These are phyloP conservation scores for Candida schatavii DNA, from an alignment of 805 yeast species.

Conservation along the genomic window DNA sequence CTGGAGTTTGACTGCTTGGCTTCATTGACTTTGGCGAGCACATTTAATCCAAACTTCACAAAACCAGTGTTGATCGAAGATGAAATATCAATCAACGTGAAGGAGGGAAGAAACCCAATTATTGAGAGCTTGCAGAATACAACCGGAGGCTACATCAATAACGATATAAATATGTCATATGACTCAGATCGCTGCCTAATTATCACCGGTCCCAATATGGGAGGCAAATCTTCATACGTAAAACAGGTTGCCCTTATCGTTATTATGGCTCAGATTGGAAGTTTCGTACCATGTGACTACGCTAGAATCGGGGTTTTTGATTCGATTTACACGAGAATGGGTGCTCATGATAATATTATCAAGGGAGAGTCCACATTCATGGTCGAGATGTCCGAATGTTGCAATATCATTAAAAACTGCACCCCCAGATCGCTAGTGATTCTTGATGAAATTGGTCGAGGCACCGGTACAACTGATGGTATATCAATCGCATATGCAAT, in stretches of 20 bases:
- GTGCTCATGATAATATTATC: slow-evolving; percentile 76
- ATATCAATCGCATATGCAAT: slow-evolving; percentile 77
- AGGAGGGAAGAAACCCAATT: slow-evolving; percentile 64
- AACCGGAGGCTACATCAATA: slow-evolving; percentile 54
- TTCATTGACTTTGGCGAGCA: slow-evolving; percentile 62
- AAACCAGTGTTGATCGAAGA: slow-evolving; percentile 51
- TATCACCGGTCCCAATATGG: slow-evolving; percentile 87
- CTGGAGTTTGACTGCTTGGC: slow-evolving; percentile 64
- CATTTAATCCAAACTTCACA: slow-evolving; percentile 38
- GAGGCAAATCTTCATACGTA: slow-evolving; percentile 79
- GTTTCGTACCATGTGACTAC: slow-evolving; percentile 64
- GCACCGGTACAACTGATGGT: slow-evolving; percentile 73
- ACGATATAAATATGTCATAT: slow-evolving; percentile 52
- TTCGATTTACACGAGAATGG: slow-evolving; percentile 77
- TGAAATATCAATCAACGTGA: slow-evolving; percentile 42
- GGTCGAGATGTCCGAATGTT: slow-evolving; percentile 70
- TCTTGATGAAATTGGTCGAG: slow-evolving; percentile 79
- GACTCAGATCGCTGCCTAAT: slow-evolving; percentile 52
- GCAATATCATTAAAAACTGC: slow-evolving; percentile 50
- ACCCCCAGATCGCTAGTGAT: slow-evolving; percentile 59
- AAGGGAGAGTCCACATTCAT: slow-evolving; percentile 80
- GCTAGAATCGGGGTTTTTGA: slow-evolving; percentile 70
- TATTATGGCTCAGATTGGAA: slow-evolving; percentile 76
- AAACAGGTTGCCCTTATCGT: slow-evolving; percentile 69
- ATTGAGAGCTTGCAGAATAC: slow-evolving; percentile 46